phyloP scores from a whole-genome alignment of 2,329 filamentous ascomycete species.

The Trichoderma atroviride region DNA sequence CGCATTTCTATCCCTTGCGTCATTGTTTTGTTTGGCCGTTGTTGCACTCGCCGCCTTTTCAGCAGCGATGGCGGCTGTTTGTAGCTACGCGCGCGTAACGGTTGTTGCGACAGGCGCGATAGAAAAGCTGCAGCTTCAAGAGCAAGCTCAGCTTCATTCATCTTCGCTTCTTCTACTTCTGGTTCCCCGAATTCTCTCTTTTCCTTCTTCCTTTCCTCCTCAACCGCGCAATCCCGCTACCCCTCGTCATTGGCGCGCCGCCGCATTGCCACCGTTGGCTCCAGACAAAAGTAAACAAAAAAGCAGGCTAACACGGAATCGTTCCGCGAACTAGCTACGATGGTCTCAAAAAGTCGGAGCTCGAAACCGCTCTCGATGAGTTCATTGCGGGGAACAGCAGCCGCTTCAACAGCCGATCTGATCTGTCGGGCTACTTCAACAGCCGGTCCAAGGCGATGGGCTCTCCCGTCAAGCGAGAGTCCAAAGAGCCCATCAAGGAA shows the following conservation, averaged over 20 bases:
- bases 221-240: background rate
- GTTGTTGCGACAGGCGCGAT: background rate
- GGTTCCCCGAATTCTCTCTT: background rate
- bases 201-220: background rate
- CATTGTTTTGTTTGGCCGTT: constrained; percentile 20
- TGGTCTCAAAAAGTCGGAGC: constrained; percentile 73
- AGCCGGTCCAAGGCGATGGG: constrained; percentile 60
- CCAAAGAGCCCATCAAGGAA: constrained; percentile 43
- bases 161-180: background rate
- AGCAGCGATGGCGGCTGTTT: background rate
- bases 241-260: constrained; percentile 1
- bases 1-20: constrained; percentile 17
- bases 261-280: background rate
- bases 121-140: background rate
- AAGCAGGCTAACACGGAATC: constrained; percentile 16
- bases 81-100: constrained; percentile 19
- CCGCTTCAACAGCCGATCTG: constrained; percentile 63
- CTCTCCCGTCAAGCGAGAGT: constrained; percentile 64
- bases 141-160: background rate
- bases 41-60: background rate
- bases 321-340: constrained; percentile 58
- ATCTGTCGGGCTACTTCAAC: constrained; percentile 75
- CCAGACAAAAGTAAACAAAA: background rate
- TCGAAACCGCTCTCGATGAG: constrained; percentile 74
- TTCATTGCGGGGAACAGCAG: constrained; percentile 70